Conservation (phyloP, 371 early-diverging fungal genomes). For the Lichtheimia ornata region DNA sequence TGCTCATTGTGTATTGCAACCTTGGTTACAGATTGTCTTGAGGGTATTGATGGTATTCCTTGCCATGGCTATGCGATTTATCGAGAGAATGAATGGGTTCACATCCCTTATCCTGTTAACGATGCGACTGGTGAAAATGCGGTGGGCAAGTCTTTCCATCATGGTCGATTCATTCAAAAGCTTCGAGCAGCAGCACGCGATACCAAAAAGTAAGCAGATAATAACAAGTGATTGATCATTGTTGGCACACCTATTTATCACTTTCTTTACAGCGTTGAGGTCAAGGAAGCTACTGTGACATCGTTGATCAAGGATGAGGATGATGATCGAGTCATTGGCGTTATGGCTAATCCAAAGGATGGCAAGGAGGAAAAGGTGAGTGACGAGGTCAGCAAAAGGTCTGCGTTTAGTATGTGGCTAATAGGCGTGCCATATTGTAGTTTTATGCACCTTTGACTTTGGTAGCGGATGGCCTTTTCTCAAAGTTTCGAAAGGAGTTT, state of each 20-base stretch:
- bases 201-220: slow-evolving; percentile 51
- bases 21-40: slow-evolving; percentile 61
- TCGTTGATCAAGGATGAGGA: slow-evolving; percentile 50
- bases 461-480: slow-evolving; percentile 80
- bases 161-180: slow-evolving; percentile 90
- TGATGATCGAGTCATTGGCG: slow-evolving; percentile 55
- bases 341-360: slow-evolving; percentile 31
- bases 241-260: neutral
- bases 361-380: slow-evolving; percentile 27
- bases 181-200: slow-evolving; percentile 70
- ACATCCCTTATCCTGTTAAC: slow-evolving; percentile 63
- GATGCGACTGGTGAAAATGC: slow-evolving; percentile 48
- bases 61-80: slow-evolving; percentile 87
- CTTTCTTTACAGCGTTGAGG: slow-evolving; percentile 59
- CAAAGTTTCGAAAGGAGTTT: slow-evolving; percentile 87
- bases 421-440: neutral
- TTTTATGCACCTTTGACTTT: slow-evolving; percentile 61
- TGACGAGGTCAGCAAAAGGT: neutral
- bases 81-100: slow-evolving; percentile 51
- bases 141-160: slow-evolving; percentile 87
- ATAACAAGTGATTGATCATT: neutral
- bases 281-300: slow-evolving; percentile 74
- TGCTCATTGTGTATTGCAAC: neutral
- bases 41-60: slow-evolving; percentile 86
- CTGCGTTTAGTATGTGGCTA: no score